Conservation (phyloP, 129 eudicot species). For the Flaveria trinervia region DNA sequence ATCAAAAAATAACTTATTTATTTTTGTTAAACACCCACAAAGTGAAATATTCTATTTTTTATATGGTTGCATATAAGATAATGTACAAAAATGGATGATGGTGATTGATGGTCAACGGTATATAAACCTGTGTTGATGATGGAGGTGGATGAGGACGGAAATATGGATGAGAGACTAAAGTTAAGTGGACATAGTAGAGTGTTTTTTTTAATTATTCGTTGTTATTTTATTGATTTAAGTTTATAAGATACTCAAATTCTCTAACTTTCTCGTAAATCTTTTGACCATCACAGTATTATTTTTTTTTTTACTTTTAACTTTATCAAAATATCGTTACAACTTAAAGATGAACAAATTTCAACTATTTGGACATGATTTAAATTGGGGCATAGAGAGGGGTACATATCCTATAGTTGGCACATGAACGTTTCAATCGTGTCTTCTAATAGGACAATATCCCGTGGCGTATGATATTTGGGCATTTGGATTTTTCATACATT, state of each 20-base stretch:
- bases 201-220: too few species aligned
- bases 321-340: not conserved
- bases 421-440: constrained; percentile 35
- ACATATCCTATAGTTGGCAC: constrained; percentile 18
- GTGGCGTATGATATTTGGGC: constrained; percentile 23
- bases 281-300: not conserved
- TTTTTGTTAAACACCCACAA: too few species aligned
- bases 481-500: constrained; percentile 23
- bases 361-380: not conserved
- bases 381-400: not conserved
- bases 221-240: not conserved
- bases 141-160: not conserved
- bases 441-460: constrained; percentile 28
- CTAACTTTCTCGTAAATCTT: not conserved
- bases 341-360: not conserved
- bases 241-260: not conserved
- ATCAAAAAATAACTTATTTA: too few species aligned
- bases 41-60: too few species aligned
- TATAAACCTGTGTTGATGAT: not conserved
- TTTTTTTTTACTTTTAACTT: not conserved
- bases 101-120: not conserved
- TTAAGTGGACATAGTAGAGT: too few species aligned
- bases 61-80: too few species aligned
- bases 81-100: not conserved
- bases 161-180: too few species aligned